Evolutionary conservation across 1,139 yeast species (phyloP).

Genomic region (Eremothecium gossypii): DNA sequence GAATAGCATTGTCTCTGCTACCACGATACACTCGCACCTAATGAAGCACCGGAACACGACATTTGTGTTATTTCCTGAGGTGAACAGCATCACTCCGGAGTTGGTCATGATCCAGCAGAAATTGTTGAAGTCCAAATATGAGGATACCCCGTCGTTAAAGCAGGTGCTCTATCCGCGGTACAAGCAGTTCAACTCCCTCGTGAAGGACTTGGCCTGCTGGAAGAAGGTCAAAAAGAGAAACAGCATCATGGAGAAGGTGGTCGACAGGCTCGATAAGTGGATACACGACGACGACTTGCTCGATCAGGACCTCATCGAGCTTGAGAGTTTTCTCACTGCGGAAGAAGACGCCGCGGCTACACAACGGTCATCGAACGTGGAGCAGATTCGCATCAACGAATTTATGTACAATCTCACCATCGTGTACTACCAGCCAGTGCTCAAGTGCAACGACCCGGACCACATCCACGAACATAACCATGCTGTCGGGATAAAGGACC

Average conservation of each 20-base stretch:
- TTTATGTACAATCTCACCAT: slow-evolving; percentile 43
- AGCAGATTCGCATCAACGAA: slow-evolving; percentile 19
- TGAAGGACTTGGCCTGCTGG: slow-evolving; percentile 42
- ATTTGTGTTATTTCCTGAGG: slow-evolving; percentile 54
- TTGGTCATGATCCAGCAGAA: slow-evolving; percentile 40
- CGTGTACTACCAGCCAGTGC: slow-evolving; percentile 33
- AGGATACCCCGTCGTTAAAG: slow-evolving; percentile 42
- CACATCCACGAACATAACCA: slow-evolving; percentile 6
- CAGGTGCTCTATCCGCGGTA: slow-evolving; percentile 62
- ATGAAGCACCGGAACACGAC: slow-evolving; percentile 25
- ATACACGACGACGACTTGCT: slow-evolving; percentile 8
- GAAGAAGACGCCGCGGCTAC: neutral
- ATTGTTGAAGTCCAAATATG: slow-evolving; percentile 37
- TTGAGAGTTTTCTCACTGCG: neutral
- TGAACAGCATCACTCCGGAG: slow-evolving; percentile 49
- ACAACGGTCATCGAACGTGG: neutral
- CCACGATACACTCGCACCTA: slow-evolving; percentile 10
- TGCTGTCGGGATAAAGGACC: slow-evolving; percentile 8
- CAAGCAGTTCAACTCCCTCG: slow-evolving; percentile 36
- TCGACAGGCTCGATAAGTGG: slow-evolving; percentile 25
- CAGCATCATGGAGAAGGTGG: slow-evolving; percentile 11
- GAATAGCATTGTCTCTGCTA: slow-evolving; percentile 14
- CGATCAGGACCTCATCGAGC: slow-evolving; percentile 2
- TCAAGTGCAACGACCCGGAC: slow-evolving; percentile 4
- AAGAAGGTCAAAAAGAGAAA: slow-evolving; percentile 26